A percentile compares a stretch with the other conserved stretches of the same genome.
Conservation (phyloP, 1,139 yeast species). For the Geotrichum fermentans region DNA sequence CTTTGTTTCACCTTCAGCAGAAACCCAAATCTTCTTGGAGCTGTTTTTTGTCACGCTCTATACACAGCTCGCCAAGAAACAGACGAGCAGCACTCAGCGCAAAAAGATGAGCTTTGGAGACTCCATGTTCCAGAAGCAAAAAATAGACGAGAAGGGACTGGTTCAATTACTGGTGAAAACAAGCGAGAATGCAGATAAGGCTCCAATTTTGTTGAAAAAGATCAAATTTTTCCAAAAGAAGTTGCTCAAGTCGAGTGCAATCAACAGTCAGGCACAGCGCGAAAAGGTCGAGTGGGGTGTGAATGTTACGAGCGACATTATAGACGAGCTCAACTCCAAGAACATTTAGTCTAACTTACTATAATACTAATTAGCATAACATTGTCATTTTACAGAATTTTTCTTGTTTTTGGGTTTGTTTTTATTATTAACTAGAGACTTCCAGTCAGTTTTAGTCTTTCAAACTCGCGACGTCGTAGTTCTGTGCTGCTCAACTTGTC, state of each 20-base stretch:
- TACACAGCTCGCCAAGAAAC: conserved; percentile 10
- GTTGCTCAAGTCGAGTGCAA: conserved; percentile 42
- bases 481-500: conserved; percentile 83
- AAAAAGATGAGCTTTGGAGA: conserved; percentile 28
- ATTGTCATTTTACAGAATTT: not conserved
- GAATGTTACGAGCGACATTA: conserved; percentile 49
- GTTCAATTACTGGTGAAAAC: conserved; percentile 49
- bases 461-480: conserved; percentile 38
- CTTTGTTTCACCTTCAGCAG: conserved; percentile 65
- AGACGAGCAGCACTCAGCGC: conserved; percentile 17
- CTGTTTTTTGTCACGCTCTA: conserved; percentile 60
- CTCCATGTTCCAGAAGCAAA: conserved; percentile 21
- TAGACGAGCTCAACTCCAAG: conserved; percentile 42
- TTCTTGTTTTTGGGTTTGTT: too few species aligned
- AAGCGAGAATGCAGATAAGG: conserved; percentile 41
- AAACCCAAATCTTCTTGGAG: conserved; percentile 66
- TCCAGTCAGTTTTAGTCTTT: conserved; percentile 18
- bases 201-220: conserved; percentile 61
- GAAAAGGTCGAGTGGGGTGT: conserved; percentile 70
- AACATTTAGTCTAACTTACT: not conserved
- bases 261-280: conserved; percentile 44
- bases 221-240: conserved; percentile 58
- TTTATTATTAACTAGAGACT: not conserved
- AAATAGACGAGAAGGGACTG: conserved; percentile 52
- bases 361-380: not conserved